Base-by-base conservation (phyloP, 441 rosid species). In the Euphorbia neoarborescens region DNA sequence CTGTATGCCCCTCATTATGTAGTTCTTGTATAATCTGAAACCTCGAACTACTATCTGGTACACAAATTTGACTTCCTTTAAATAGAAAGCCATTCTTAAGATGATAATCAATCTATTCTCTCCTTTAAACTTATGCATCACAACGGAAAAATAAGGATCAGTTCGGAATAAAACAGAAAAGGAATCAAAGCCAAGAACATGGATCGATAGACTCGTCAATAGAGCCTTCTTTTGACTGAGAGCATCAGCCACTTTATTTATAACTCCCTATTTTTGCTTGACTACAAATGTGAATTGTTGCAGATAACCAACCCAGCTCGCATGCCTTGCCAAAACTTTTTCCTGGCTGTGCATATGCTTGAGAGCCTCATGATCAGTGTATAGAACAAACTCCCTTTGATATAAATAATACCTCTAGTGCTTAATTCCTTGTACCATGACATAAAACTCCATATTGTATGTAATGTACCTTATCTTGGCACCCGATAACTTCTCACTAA, bases 191-290 rank as follows among this genome's bases (percentile, higher is more conserved):
- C 58, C 27, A n/a, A 12, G 58, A 20, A 51, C 22, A 19, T 10
- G 22, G 20, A 0, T 0, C 0, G 25, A 12, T 20, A 0, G n/a
- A n/a, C n/a, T n/a, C n/a, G n/a, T n/a, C n/a, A n/a, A n/a, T 0
- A 20, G 8, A 53, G 19, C 11, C 4, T 5, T n/a, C 2, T 12
- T 37, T 5, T 10, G 7, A 13, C 17, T 46, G 4, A 46, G 19
- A 13, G 51, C 51, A 13, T 46, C 51, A 1, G 3, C 19, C 5
- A 46, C 19, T 14, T 5, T 0, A 14, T 46, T 46, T 1, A n/a
- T 46, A 4, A 46, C 19, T 0, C 51, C 51, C 0, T 3, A 14
- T 12, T 53, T 53, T 7, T 53, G 58, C 7, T 53, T 53, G 2
- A 53, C 58, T 2, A 53, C 13, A 53, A 53, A 53, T 20, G 58